Conservation (phyloP, 139 green algal genomes). For the Zygnema cylindricum region DNA sequence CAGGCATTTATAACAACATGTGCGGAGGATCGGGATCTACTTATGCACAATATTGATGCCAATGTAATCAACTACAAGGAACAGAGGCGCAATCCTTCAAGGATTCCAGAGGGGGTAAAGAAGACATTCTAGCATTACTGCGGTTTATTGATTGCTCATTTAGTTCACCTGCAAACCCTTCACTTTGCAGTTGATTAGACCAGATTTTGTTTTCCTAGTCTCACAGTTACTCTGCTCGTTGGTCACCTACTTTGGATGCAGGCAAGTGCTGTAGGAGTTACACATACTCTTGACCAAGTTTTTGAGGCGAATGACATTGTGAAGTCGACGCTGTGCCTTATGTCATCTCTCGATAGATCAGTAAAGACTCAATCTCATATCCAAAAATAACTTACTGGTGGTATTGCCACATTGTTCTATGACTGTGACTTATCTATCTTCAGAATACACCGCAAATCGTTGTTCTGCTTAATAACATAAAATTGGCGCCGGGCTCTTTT, state of each 20-base stretch:
- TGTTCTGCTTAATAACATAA: too few relatives aligned
- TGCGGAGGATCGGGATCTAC: slow-evolving; percentile 19
- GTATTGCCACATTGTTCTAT: too few relatives aligned
- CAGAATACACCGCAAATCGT: too few relatives aligned
- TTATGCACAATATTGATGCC: background rate
- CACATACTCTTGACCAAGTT: slow-evolving; percentile 77
- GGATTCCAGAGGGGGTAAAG: background rate
- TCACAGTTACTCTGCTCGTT: too few relatives aligned
- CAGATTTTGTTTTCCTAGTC: too few relatives aligned
- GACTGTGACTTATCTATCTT: too few relatives aligned
- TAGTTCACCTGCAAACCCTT: too few relatives aligned
- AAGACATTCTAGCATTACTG: too few relatives aligned
- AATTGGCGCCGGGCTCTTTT: too few relatives aligned
- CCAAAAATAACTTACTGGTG: too few relatives aligned
- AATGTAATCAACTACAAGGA: background rate
- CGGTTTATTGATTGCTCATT: too few relatives aligned
- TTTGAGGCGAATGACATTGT: slow-evolving; percentile 76
- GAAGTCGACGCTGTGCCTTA: slow-evolving; percentile 67
- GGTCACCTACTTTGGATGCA: background rate
- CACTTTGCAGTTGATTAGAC: too few relatives aligned
- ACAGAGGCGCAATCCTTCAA: background rate
- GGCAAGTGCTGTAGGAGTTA: slow-evolving; percentile 66
- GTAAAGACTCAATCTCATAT: slow-evolving; percentile 13
- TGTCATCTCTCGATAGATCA: slow-evolving; percentile 38
- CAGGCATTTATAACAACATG: slow-evolving; percentile 37